phyloP scores from a whole-genome alignment of 164 flowering plant species.

The Brasenia schreberi region DNA sequence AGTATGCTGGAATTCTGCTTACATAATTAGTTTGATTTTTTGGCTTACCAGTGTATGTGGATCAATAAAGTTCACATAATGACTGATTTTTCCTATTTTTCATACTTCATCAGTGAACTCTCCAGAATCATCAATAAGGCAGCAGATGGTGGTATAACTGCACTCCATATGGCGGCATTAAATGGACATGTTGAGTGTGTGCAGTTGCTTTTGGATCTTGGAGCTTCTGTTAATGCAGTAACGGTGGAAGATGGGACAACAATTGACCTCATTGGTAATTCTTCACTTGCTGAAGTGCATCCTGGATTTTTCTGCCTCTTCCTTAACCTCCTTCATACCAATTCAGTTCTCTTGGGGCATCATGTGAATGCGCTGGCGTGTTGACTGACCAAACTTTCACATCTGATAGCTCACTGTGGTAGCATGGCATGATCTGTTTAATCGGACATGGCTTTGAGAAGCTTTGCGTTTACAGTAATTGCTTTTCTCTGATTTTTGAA shows the following conservation, averaged over 20 bases:
- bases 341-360: background rate
- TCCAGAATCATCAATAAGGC: conserved; percentile 44
- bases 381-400: too few species aligned
- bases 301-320: background rate
- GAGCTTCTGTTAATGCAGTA: conserved; percentile 54
- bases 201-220: conserved; percentile 69
- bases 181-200: conserved; percentile 79
- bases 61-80: background rate
- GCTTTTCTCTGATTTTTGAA: too few species aligned
- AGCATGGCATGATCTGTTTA: too few species aligned
- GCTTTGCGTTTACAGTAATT: too few species aligned
- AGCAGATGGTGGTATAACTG: conserved; percentile 93
- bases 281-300: background rate
- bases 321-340: background rate
- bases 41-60: background rate
- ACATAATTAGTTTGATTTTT: conserved; percentile 1
- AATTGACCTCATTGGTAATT: conserved; percentile 75
- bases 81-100: conserved; percentile 4
- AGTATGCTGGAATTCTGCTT: conserved; percentile 23
- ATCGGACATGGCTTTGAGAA: too few species aligned
- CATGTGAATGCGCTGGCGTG: too few species aligned
- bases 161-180: conserved; percentile 93
- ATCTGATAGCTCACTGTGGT: too few species aligned
- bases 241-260: conserved; percentile 88
- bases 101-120: conserved; percentile 35